phyloP scores from a whole-genome alignment of 371 early-diverging fungal genomes.

The Syncephalis fuscata region DNA sequence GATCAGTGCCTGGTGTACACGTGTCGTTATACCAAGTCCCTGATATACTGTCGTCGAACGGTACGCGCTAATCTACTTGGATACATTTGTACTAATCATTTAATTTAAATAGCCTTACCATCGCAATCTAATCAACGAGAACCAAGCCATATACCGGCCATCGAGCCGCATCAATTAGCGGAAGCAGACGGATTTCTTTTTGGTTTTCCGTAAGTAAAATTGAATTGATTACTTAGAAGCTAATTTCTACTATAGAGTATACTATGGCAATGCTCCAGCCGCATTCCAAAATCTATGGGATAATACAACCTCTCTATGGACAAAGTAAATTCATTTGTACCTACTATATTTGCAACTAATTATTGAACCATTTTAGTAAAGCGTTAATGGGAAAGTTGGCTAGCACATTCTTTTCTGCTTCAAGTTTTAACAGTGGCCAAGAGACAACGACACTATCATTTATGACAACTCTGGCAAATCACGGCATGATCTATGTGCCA shows the following conservation, averaged over 20 bases:
- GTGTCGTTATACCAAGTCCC: constrained; percentile 46
- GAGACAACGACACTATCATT: constrained; percentile 56
- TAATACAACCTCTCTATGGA: constrained; percentile 28
- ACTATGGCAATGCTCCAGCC: constrained; percentile 55
- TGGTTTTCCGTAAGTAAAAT: constrained; percentile 41
- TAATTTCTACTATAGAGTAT: too few species aligned
- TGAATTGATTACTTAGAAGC: too few species aligned
- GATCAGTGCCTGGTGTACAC: constrained; percentile 26
- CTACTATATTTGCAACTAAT: background rate
- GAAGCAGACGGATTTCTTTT: constrained; percentile 60
- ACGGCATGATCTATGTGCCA: constrained; percentile 68
- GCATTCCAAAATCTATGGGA: constrained; percentile 59
- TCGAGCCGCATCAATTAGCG: background rate
- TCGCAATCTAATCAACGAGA: too few species aligned
- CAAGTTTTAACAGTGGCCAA: constrained; percentile 57
- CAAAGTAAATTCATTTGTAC: background rate
- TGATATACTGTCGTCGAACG: constrained; percentile 31
- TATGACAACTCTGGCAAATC: constrained; percentile 54
- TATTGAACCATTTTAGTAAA: constrained; percentile 8
- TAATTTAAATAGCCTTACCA: too few species aligned
- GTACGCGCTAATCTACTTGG: too few species aligned
- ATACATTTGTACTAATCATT: too few species aligned
- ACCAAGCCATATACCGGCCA: background rate
- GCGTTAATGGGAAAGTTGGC: constrained; percentile 53
- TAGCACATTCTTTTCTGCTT: constrained; percentile 56